A percentile compares a stretch with the other conserved stretches of the same genome.
These are phyloP conservation scores for Solanum corneliomulleri DNA, from an alignment of 257 asterid genomes.

Conservation along the genomic window DNA sequence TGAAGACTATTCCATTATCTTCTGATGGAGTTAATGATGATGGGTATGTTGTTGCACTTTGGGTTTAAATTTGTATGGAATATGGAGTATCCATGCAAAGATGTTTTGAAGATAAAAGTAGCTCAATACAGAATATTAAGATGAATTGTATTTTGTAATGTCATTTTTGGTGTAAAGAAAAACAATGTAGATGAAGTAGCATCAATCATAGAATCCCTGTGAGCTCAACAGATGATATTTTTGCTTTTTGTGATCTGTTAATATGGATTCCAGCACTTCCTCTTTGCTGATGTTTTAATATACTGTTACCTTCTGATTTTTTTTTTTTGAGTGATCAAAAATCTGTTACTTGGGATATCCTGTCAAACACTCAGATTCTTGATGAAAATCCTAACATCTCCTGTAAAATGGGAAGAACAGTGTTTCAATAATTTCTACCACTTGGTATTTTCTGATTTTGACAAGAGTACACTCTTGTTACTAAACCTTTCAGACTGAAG, in stretches of 20 bases:
- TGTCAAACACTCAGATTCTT: neutral
- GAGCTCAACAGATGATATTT: neutral
- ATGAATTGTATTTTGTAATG: neutral
- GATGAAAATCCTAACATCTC: neutral
- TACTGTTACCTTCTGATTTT: neutral
- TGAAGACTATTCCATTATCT: neutral
- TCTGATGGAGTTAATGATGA: neutral
- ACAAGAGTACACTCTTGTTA: neutral
- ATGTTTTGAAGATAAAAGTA: neutral
- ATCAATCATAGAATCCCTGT: neutral
- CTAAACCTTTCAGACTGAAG: constrained; percentile 59
- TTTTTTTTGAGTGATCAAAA: neutral
- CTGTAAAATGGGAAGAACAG: neutral
- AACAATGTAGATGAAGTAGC: neutral
- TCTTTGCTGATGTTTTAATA: neutral
- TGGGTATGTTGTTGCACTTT: neutral
- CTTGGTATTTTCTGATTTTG: neutral
- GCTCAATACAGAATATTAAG: neutral
- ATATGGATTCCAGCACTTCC: neutral
- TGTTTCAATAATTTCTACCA: neutral
- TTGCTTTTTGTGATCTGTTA: neutral
- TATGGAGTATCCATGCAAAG: neutral
- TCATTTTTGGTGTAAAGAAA: neutral
- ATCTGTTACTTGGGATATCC: neutral
- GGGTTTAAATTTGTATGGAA: neutral